Evolutionary conservation across 2,329 filamentous ascomycete genomes (phyloP).

Genomic region (Chalaropsis ovoidea): DNA sequence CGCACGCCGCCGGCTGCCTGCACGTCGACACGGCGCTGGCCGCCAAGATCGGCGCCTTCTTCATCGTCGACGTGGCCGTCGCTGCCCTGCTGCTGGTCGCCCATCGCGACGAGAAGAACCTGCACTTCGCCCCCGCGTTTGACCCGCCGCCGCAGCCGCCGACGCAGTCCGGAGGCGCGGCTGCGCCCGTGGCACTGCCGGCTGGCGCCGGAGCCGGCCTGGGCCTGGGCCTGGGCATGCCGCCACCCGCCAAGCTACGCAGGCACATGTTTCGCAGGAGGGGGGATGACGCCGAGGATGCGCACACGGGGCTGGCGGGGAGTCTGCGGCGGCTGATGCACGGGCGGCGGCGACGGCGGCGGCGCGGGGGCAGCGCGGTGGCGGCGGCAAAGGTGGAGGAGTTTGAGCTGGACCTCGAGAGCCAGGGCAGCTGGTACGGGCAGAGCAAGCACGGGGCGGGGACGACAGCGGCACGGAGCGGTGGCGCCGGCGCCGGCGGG

Average conservation of each 20-base stretch:
- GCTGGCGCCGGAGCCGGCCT: background rate
- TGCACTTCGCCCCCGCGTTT: conserved; percentile 7
- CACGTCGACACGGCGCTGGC: conserved; percentile 54
- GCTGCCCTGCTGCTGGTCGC: conserved; percentile 51
- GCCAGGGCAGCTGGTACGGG: conserved; percentile 43
- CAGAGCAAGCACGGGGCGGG: conserved; percentile 5
- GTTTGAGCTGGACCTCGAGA: conserved; percentile 53
- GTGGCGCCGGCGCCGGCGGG: conserved; percentile 23
- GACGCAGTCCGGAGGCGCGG: no score
- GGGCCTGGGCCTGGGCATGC: background rate
- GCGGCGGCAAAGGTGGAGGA: conserved; percentile 40
- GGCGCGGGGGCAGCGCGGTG: conserved; percentile 29
- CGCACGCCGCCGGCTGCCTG: conserved; percentile 40
- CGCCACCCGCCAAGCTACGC: conserved; percentile 18
- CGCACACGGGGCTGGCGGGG: conserved; percentile 20
- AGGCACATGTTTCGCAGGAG: background rate
- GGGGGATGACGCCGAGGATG: background rate
- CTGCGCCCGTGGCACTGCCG: no score
- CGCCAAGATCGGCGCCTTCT: conserved; percentile 49
- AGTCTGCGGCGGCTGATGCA: conserved; percentile 21
- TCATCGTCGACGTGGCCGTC: conserved; percentile 53
- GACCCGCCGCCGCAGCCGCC: conserved; percentile 44
- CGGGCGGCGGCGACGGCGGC: conserved; percentile 29
- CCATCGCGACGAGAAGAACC: conserved; percentile 45
- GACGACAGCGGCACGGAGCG: background rate